These are phyloP conservation scores for Penicillium nucicola DNA, from an alignment of 495 filamentous ascomycete genomes.

Conservation along the genomic window DNA sequence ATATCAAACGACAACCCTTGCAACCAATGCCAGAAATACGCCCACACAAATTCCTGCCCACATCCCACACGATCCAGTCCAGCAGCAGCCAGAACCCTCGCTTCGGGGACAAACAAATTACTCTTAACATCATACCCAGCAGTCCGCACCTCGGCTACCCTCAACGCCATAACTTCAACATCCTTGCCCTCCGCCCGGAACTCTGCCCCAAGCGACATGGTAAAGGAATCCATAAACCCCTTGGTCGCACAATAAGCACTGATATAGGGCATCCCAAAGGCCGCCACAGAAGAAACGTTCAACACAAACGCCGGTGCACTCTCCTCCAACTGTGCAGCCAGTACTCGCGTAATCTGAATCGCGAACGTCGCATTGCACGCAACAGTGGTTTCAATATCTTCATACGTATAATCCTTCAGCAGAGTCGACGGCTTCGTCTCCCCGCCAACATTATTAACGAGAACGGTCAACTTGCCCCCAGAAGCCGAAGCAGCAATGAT, in stretches of 20 bases:
- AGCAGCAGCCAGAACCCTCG: slow-evolving; percentile 21
- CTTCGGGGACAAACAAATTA: slow-evolving; percentile 18
- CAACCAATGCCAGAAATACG: slow-evolving; percentile 30
- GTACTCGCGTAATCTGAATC: slow-evolving; percentile 37
- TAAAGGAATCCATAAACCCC: slow-evolving; percentile 35
- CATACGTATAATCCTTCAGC: slow-evolving; percentile 16
- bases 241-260: slow-evolving; percentile 35
- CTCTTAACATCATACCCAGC: slow-evolving; percentile 16
- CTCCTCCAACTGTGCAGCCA: slow-evolving; percentile 31
- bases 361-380: slow-evolving; percentile 39
- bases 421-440: slow-evolving; percentile 13
- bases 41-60: slow-evolving; percentile 20
- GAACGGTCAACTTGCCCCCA: slow-evolving; percentile 29
- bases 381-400: slow-evolving; percentile 24
- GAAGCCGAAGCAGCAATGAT: slow-evolving; percentile 10
- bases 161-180: slow-evolving; percentile 29
- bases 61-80: slow-evolving; percentile 31
- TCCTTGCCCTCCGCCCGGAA: slow-evolving; percentile 17
- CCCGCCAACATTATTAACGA: slow-evolving; percentile 52
- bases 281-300: slow-evolving; percentile 39
- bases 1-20: slow-evolving; percentile 18
- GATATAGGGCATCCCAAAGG: slow-evolving; percentile 34
- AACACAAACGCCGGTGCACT: slow-evolving; percentile 34
- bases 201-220: slow-evolving; percentile 27
- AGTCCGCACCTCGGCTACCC: slow-evolving; percentile 22